A percentile compares a stretch with the other conserved stretches of the same genome.
phyloP scores from a whole-genome alignment of 306 rosid genomes.

The Macrotyloma uniflorum region DNA sequence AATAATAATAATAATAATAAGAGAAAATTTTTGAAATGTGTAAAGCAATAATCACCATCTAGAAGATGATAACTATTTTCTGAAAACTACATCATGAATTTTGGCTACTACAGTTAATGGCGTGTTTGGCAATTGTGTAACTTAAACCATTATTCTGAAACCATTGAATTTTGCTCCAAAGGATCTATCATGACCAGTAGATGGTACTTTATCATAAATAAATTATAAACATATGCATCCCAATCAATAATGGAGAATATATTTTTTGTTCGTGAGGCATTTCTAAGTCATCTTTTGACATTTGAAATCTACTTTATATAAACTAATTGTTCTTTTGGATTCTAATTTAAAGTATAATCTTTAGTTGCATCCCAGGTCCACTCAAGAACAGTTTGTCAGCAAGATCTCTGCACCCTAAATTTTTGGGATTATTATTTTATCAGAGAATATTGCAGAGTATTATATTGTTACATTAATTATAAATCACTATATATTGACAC shows the following conservation, averaged over 20 bases:
- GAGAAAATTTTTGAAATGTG: background rate
- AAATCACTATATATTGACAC: too few relatives aligned
- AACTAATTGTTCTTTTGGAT: background rate
- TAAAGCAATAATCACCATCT: background rate
- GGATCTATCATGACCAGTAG: background rate
- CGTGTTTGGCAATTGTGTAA: background rate
- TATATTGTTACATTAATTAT: too few relatives aligned
- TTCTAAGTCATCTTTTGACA: constrained; percentile 33
- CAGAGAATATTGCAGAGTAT: too few relatives aligned
- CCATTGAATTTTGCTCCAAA: background rate
- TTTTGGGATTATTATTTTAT: background rate
- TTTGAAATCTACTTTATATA: constrained; percentile 15
- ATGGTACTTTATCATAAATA: background rate
- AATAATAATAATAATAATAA: too few relatives aligned
- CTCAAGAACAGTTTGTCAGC: constrained; percentile 6
- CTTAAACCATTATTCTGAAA: background rate
- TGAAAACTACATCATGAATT: background rate
- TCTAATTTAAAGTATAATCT: background rate
- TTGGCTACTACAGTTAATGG: background rate
- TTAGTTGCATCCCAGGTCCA: constrained; percentile 30
- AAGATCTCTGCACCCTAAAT: background rate
- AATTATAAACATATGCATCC: background rate
- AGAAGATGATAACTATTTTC: constrained; percentile 3
- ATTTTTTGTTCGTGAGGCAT: constrained; percentile 23
- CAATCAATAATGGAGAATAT: constrained; percentile 34